These are phyloP conservation scores for Arthrobotrys musiformis DNA, from an alignment of 2,329 filamentous ascomycete species.

Conservation along the genomic window DNA sequence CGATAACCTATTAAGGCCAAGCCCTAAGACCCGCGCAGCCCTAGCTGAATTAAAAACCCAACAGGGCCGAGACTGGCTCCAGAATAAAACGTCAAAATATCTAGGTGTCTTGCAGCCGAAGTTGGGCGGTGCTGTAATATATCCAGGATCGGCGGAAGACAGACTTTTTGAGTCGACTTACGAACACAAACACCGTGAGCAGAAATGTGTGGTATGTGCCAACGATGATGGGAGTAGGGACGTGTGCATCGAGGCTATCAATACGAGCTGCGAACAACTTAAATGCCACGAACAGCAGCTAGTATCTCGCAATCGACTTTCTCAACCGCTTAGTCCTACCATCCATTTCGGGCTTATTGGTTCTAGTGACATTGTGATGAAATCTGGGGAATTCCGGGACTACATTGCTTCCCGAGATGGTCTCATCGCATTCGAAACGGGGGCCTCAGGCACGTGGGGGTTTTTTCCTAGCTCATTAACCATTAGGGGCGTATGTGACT, in stretches of 20 bases:
- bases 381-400: not conserved
- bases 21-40: slow-evolving; percentile 41
- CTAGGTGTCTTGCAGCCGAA: not conserved
- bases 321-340: not conserved
- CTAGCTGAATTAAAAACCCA: slow-evolving; percentile 24
- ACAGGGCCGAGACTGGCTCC: slow-evolving; percentile 11
- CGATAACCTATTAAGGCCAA: slow-evolving; percentile 11
- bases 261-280: slow-evolving; percentile 1
- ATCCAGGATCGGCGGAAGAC: not conserved
- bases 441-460: not conserved
- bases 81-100: slow-evolving; percentile 10
- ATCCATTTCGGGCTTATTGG: slow-evolving; percentile 2
- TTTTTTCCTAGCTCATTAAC: not conserved
- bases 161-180: not conserved
- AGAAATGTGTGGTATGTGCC: not conserved
- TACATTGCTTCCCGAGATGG: not conserved
- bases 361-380: slow-evolving; percentile 3
- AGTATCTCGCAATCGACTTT: not conserved
- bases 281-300: not conserved
- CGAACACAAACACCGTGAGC: not conserved
- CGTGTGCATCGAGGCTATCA: not conserved
- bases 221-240: not conserved
- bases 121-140: not conserved
- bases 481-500: slow-evolving; percentile 12
- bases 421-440: not conserved